phyloP scores from a whole-genome alignment of 1,284 basidiomycete genomes.

The Moniliella sp. region DNA sequence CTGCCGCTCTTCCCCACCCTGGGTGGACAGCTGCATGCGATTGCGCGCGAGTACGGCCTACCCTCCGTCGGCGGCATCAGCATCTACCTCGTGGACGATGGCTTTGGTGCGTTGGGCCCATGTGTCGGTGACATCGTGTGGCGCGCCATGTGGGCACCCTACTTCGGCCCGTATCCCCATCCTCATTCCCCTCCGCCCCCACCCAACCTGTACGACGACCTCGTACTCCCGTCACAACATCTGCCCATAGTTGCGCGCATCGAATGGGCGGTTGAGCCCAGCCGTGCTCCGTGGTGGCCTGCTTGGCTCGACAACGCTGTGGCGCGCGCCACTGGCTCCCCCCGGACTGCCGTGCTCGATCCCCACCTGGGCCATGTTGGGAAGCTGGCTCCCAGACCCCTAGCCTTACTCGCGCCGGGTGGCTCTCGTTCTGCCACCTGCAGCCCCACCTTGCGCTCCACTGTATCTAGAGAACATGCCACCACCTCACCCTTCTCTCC shows the following conservation, averaged over 20 bases:
- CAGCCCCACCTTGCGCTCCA: too few relatives aligned
- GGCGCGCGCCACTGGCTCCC: constrained; percentile 1
- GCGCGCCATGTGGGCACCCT: constrained; percentile 21
- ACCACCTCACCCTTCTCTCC: too few relatives aligned
- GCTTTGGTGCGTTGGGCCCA: constrained; percentile 19
- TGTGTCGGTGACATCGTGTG: constrained; percentile 23
- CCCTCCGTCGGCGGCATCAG: constrained; percentile 25
- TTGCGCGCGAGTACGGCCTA: constrained; percentile 24
- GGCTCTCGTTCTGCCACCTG: too few relatives aligned
- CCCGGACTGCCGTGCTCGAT: too few relatives aligned
- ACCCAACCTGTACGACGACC: too few relatives aligned
- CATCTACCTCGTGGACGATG: constrained; percentile 25
- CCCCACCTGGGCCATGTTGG: too few relatives aligned
- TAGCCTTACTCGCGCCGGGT: too few relatives aligned
- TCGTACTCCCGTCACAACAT: too few relatives aligned
- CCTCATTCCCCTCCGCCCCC: too few relatives aligned
- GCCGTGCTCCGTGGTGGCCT: constrained; percentile 22
- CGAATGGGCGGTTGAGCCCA: constrained; percentile 24
- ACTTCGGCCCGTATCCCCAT: too few relatives aligned
- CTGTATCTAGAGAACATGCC: too few relatives aligned
- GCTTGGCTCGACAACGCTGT: constrained; percentile 5
- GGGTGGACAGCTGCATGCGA: constrained; percentile 27
- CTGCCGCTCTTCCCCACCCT: constrained; percentile 26
- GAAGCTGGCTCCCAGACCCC: too few relatives aligned
- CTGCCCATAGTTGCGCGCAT: constrained; percentile 24